Conservation (phyloP, 1,284 basidiomycete genomes). For the Tetrapyrgos nigripes region DNA sequence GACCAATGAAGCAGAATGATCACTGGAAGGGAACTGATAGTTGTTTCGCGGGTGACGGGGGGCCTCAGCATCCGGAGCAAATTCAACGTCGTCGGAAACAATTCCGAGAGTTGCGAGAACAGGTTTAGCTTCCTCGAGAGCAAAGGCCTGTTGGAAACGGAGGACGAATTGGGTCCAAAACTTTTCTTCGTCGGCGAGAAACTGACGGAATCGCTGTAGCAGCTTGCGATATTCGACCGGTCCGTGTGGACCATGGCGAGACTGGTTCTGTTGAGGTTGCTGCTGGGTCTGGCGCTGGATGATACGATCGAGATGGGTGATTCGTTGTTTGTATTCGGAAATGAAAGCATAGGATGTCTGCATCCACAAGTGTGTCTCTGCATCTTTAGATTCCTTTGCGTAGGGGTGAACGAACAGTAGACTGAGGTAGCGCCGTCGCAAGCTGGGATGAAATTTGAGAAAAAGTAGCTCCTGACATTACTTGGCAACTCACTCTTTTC, state of each 20-base stretch:
- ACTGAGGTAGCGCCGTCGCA: slow-evolving; percentile 78
- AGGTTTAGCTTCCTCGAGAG: slow-evolving; percentile 61
- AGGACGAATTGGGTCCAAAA: slow-evolving; percentile 85
- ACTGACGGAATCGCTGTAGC: slow-evolving; percentile 86
- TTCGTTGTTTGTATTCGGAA: slow-evolving; percentile 79
- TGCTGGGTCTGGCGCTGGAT: slow-evolving; percentile 47
- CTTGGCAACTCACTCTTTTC: slow-evolving; percentile 72
- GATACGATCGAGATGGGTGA: slow-evolving; percentile 70
- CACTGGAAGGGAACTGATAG: slow-evolving; percentile 63
- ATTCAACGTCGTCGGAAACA: slow-evolving; percentile 39
- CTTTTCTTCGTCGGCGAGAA: slow-evolving; percentile 85
- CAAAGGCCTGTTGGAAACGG: slow-evolving; percentile 74
- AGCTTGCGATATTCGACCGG: slow-evolving; percentile 85
- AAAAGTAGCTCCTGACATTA: background rate
- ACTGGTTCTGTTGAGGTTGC: slow-evolving; percentile 36
- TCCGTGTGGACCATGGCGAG: slow-evolving; percentile 49
- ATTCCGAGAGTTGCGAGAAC: slow-evolving; percentile 66
- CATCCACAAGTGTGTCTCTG: slow-evolving; percentile 89
- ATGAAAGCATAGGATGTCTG: slow-evolving; percentile 92
- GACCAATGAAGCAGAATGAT: slow-evolving; percentile 40
- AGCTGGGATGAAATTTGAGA: slow-evolving; percentile 47
- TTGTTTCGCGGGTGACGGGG: slow-evolving; percentile 41
- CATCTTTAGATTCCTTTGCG: slow-evolving; percentile 78
- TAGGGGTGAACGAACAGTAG: slow-evolving; percentile 80
- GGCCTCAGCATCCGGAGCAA: slow-evolving; percentile 38